Base-by-base conservation (phyloP, 2,329 filamentous ascomycete species). In the Gyromitra esculenta region DNA sequence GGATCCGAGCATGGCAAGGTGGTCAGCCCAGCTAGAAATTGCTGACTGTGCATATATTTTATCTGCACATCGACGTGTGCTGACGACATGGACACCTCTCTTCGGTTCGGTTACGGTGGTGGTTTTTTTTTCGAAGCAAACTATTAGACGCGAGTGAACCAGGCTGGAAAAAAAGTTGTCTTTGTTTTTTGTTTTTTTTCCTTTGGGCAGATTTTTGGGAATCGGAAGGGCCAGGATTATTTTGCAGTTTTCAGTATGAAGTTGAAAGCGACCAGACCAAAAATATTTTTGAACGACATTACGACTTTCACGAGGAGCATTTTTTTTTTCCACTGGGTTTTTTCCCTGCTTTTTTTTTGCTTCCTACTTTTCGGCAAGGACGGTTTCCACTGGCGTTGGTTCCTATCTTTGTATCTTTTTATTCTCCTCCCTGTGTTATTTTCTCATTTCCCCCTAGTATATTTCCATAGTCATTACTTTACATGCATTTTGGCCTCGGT, bases 161-260 rank as follows among this genome's bases (percentile, higher is more conserved):
- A 65, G 75, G 75, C 71, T 77, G 65, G 72, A 71, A 76, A 77
- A 75, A 77, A 76, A 77, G 75, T 75, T 75, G 57, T 66, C 54
- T 62, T 73, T 25, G 39, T 64, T 74, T 76, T 25, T 54, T 64
- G 64, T 54, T 21, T 68, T 63, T 63, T 50, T 71, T 62, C 37
- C 35, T 64, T 57, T 77, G 48, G 52, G 60, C 13, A 63, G 35
- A 65, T 15, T 6, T 52, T 41, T 39, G 48, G 60, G 18, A 60
- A 59, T n/a, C 41, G 25, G 66, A 35, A 43, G 59, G 31, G 21
- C 37, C 37, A 52, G 69, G 48, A 31, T 54, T 48, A 45, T 52
- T 54, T 7, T 60, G 41, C 25, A 25, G 60, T 41, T 56, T 65
- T 48, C 21, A n/a, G 62, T 41, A 18, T 41, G 41, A 66, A 41